Evolutionary conservation across 352 stramenopile genomes (phyloP).

Genomic region (Globisporangium paroecandrum): DNA sequence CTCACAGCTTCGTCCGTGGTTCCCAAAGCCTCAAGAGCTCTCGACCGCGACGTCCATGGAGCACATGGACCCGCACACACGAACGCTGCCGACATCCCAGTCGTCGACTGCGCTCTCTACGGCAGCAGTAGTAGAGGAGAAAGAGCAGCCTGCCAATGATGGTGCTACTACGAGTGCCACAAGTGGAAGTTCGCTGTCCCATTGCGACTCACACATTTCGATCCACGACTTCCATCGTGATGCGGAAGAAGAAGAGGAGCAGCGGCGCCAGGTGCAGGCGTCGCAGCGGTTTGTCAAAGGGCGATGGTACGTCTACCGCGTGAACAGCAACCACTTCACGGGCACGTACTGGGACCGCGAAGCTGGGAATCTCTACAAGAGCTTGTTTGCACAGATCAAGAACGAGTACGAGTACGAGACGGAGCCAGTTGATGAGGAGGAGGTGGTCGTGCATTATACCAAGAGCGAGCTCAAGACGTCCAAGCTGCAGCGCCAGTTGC

Average conservation of each 20-base stretch:
- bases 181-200: slow-evolving; percentile 20
- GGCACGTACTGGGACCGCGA: slow-evolving; percentile 70
- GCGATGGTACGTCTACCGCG: slow-evolving; percentile 77
- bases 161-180: not conserved
- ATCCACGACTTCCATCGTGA: slow-evolving; percentile 53
- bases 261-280: slow-evolving; percentile 5
- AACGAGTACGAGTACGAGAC: slow-evolving; percentile 49
- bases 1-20: slow-evolving; percentile 69
- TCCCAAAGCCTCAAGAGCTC: slow-evolving; percentile 33
- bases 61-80: slow-evolving; percentile 9
- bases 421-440: not conserved
- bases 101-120: slow-evolving; percentile 22
- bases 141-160: not conserved
- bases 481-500: not conserved
- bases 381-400: slow-evolving; percentile 62
- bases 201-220: slow-evolving; percentile 70
- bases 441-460: not conserved
- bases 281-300: slow-evolving; percentile 45
- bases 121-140: not conserved
- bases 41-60: slow-evolving; percentile 1
- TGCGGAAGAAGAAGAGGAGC: slow-evolving; percentile 27
- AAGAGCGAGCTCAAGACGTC: not conserved
- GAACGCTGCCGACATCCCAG: slow-evolving; percentile 29
- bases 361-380: slow-evolving; percentile 58
- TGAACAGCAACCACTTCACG: slow-evolving; percentile 71